Percentiles rank a stretch among this genome's conserved stretches.
Evolutionary conservation across 192 early-diverging fungal species (phyloP).

Genomic region (Dissophora ornata): DNA sequence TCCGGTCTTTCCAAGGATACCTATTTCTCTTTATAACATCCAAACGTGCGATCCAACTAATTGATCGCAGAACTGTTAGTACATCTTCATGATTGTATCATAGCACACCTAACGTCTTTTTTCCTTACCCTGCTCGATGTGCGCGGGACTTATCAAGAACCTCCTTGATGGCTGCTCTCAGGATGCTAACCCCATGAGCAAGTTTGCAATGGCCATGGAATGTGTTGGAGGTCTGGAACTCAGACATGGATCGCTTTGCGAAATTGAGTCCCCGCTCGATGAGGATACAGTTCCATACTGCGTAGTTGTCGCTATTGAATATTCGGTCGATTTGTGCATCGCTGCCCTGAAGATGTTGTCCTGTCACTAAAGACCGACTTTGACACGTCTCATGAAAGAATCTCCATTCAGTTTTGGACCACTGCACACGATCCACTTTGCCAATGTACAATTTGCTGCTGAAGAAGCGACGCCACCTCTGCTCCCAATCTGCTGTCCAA

Average conservation of each 20-base stretch:
- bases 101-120: neutral
- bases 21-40: slow-evolving; percentile 4
- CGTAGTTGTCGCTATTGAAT: slow-evolving; percentile 8
- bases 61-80: neutral
- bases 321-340: neutral
- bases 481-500: slow-evolving; percentile 20
- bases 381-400: slow-evolving; percentile 9
- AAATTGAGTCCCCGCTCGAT: slow-evolving; percentile 15
- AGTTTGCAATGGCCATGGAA: slow-evolving; percentile 8
- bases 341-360: neutral
- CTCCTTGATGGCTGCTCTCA: neutral
- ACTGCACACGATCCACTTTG: neutral
- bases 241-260: slow-evolving; percentile 8
- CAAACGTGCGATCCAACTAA: neutral
- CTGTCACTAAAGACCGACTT: slow-evolving; percentile 18
- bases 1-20: slow-evolving; percentile 10
- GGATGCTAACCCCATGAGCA: slow-evolving; percentile 6
- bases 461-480: neutral
- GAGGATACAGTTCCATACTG: neutral
- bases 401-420: slow-evolving; percentile 19
- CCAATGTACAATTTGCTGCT: neutral
- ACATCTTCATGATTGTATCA: neutral
- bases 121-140: neutral
- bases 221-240: slow-evolving; percentile 10
- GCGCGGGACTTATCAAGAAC: neutral